A percentile compares a stretch with the other conserved stretches of the same genome.
Evolutionary conservation across 441 rosid species (phyloP).

Genomic region (Viola pubescens): DNA sequence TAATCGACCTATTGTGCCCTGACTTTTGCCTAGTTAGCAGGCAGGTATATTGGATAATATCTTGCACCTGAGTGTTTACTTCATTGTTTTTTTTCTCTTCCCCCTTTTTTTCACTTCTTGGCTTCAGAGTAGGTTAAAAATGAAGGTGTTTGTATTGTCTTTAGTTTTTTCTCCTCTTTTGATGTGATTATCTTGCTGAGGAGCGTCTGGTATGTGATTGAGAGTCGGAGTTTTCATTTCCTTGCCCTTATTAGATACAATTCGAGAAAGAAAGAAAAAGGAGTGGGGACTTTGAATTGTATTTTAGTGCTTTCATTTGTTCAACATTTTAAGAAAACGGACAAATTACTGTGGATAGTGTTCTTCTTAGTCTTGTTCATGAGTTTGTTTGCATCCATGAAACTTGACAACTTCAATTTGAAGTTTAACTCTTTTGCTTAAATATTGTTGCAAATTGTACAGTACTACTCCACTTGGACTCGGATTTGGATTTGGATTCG

Average conservation of each 20-base stretch:
- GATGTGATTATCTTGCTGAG: constrained; percentile 25
- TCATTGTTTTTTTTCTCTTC: constrained; percentile 14
- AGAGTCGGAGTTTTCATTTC: constrained; percentile 17
- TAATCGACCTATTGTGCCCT: constrained; percentile 16
- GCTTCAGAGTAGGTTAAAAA: constrained; percentile 31
- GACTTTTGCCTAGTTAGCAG: constrained; percentile 19
- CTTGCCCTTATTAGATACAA: constrained; percentile 19
- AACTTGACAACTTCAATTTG: no score
- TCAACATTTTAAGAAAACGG: neutral
- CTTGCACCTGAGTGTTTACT: constrained; percentile 32
- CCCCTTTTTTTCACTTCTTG: constrained; percentile 10
- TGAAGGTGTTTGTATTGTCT: constrained; percentile 38
- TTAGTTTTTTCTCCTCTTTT: constrained; percentile 21
- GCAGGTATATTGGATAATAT: constrained; percentile 30
- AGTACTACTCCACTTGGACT: no score
- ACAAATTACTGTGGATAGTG: no score
- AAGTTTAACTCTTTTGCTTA: no score
- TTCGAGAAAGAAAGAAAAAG: constrained; percentile 24
- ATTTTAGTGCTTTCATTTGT: constrained; percentile 19
- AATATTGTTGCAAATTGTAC: no score
- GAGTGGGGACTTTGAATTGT: constrained; percentile 18
- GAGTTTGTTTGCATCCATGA: no score
- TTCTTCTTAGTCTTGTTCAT: no score
- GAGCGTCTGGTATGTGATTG: constrained; percentile 33
- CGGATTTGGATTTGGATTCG: no score